These are phyloP conservation scores for Wallacemonas sp. DNA, from an alignment of 208 protist genomes.

Conservation along the genomic window DNA sequence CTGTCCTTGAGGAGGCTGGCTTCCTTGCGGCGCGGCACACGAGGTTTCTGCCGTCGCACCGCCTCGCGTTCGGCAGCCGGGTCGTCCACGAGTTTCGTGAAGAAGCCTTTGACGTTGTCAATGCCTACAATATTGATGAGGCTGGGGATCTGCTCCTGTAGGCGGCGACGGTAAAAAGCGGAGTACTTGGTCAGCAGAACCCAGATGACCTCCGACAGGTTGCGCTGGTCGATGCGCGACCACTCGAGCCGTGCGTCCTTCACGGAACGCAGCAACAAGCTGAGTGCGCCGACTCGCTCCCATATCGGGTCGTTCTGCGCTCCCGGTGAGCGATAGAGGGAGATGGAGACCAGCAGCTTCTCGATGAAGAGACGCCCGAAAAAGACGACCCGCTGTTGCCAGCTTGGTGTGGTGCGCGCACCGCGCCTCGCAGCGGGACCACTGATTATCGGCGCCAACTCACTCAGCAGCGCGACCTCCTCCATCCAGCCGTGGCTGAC, in stretches of 20 bases:
- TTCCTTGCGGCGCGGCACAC: conserved; percentile 32
- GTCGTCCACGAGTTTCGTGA: conserved; percentile 20
- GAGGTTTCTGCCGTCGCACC: conserved; percentile 36
- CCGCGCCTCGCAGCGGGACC: not conserved
- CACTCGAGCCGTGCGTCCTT: conserved; percentile 67
- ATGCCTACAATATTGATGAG: conserved; percentile 70
- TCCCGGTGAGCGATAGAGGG: conserved; percentile 72
- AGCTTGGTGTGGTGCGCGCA: conserved; percentile 14
- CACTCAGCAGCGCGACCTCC: not conserved
- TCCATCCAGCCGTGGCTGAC: not conserved
- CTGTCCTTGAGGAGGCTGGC: conserved; percentile 23
- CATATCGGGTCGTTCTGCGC: conserved; percentile 72
- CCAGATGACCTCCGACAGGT: conserved; percentile 69
- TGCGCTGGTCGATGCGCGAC: conserved; percentile 47
- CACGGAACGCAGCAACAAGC: conserved; percentile 68
- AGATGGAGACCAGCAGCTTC: conserved; percentile 62
- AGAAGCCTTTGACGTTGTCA: conserved; percentile 71
- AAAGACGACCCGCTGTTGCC: conserved; percentile 37
- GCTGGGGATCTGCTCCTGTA: conserved; percentile 64
- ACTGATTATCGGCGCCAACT: not conserved
- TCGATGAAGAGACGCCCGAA: conserved; percentile 58
- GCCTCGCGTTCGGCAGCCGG: conserved; percentile 5
- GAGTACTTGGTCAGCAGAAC: conserved; percentile 59
- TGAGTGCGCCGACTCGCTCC: conserved; percentile 52
- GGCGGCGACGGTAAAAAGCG: conserved; percentile 53